Evolutionary conservation across 768 basidiomycete species (phyloP).

Genomic region (Mycena latifolia): DNA sequence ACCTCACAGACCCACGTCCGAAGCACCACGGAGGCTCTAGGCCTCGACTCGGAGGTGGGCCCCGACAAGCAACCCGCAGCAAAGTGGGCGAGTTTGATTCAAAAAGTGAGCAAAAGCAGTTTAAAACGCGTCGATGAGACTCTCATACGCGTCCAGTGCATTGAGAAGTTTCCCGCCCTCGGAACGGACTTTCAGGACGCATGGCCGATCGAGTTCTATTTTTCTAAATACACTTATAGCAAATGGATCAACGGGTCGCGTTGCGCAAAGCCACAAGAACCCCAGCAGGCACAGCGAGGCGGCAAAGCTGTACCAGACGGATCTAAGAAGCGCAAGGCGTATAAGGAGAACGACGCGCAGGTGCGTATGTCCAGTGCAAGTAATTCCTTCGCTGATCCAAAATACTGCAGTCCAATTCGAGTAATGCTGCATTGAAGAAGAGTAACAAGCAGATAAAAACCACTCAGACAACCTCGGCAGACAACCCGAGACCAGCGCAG

Average conservation of each 20-base stretch:
- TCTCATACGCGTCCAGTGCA: not conserved
- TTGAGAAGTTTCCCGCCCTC: conserved; percentile 1
- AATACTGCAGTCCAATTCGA: no score
- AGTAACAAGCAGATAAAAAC: no score
- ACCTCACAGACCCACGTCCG: not conserved
- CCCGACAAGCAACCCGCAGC: not conserved
- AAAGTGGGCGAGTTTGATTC: not conserved
- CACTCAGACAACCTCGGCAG: no score
- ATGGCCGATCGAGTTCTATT: conserved; percentile 16
- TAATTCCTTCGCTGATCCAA: no score
- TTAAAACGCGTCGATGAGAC: not conserved
- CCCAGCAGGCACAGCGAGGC: not conserved
- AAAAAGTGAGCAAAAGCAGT: not conserved
- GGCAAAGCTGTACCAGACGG: no score
- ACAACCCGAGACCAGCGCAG: not conserved
- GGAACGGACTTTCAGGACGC: conserved; percentile 11
- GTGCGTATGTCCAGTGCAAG: no score
- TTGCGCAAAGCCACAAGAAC: not conserved
- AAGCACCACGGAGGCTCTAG: not conserved
- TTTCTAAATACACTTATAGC: not conserved
- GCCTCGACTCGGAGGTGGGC: not conserved
- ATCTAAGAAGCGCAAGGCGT: no score
- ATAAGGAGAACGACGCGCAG: no score
- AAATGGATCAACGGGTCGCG: no score
- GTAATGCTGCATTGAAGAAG: no score